Evolutionary conservation across 2,329 filamentous ascomycete genomes (phyloP), one percentile per base, ranked within the genome.

Genomic region (Aspergillus fijiensis): DNA sequence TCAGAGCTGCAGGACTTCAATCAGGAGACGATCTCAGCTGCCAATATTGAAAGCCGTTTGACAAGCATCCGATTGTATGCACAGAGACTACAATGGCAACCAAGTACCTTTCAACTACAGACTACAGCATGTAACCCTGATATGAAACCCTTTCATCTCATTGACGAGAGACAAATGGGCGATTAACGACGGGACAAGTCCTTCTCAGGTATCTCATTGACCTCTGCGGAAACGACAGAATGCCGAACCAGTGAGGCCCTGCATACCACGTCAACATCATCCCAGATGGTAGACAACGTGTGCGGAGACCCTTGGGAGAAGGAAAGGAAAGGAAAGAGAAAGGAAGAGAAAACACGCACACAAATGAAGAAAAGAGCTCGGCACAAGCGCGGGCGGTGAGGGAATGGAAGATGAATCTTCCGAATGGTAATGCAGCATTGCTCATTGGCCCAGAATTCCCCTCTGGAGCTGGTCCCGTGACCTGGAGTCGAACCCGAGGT

Each of bases 71-170:
- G 3, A 4, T 12, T 12, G 33, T 16, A 16, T 23, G 23, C 33
- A 35, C 14, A 4, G 2, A 12, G 33, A 35, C 33, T 35, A 35
- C 33, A 35, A 35, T 16, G 14, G 33, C 27, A 29, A 6, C 12
- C 33, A 16, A 35, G 33, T 16, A n/a, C 6, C 3, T 45, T 45
- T 1, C 14, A 16, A 6, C 14, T 19, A 42, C 25, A 45, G 6
- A 12, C 31, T 21, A 27, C 49, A 33, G 21, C 49, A 76, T 79
- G 75, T 79, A 73, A 75, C 78, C 78, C 78, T 80, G 77, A 79
- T 78, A 80, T 80, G 78, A 80, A 80, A 80, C 78, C 78, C 77
- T 66, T 72, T 69, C 66, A 69, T 72, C 71, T 76, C 78, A 79
- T 79, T 63, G 77, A 70, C 60, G 10, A 77, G 77, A 77, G 71